These are phyloP conservation scores for Globisporangium paroecandrum DNA, from an alignment of 352 stramenopile genomes.

Conservation along the genomic window DNA sequence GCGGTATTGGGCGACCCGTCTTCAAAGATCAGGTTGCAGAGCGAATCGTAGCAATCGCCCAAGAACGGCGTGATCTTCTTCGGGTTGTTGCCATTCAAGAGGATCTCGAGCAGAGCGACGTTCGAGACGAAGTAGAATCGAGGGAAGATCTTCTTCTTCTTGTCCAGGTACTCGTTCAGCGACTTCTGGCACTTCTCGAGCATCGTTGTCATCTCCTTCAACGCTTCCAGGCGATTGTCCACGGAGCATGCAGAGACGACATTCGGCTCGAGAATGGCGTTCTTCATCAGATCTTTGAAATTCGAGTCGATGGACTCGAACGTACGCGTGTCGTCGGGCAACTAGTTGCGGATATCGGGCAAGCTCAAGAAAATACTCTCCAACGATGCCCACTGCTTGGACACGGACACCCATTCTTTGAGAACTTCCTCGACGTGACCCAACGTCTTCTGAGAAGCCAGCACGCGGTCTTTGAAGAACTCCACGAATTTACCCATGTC, in stretches of 20 bases:
- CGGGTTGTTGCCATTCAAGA: constrained; percentile 92
- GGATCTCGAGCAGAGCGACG: constrained; percentile 80
- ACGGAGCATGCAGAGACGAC: constrained; percentile 74
- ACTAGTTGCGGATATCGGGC: constrained; percentile 84
- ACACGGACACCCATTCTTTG: constrained; percentile 86
- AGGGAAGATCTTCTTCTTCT: constrained; percentile 92
- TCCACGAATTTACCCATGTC: constrained; percentile 91
- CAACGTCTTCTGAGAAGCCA: constrained; percentile 74
- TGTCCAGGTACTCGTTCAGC: constrained; percentile 88
- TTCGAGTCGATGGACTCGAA: constrained; percentile 89
- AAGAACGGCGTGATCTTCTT: constrained; percentile 98
- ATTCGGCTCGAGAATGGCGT: constrained; percentile 81
- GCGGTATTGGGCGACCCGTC: constrained; percentile 76
- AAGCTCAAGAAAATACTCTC: constrained; percentile 89
- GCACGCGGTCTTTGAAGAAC: constrained; percentile 85
- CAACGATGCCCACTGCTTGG: constrained; percentile 85
- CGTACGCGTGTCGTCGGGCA: constrained; percentile 82
- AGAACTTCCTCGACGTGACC: constrained; percentile 85
- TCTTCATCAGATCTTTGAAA: constrained; percentile 91
- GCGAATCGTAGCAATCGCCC: constrained; percentile 96
- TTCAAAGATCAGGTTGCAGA: constrained; percentile 85
- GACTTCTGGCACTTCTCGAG: constrained; percentile 88
- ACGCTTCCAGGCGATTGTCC: constrained; percentile 71
- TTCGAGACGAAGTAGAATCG: constrained; percentile 90
- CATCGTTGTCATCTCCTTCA: constrained; percentile 88